Base-by-base conservation (phyloP, 805 yeast species). In the Sugiyamaella lignohabitans region DNA sequence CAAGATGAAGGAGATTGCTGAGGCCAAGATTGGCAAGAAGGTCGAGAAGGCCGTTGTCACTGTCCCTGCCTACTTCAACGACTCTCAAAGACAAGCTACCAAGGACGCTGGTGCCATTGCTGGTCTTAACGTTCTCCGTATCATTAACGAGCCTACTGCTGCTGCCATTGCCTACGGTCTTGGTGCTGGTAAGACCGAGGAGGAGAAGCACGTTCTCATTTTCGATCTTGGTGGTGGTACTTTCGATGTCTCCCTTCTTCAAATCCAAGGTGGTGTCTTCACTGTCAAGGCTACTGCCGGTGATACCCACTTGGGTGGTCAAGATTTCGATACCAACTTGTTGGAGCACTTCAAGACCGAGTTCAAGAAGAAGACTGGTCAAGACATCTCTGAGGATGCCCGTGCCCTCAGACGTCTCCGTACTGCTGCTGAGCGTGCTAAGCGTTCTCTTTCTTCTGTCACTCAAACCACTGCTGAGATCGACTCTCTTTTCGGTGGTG, bases 301-400 rank as follows among this genome's bases (percentile, higher is more conserved):
- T 87, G 96, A 89, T 77, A 89, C 98, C 62, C 98, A 89, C 75
- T 83, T 89, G 76, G 98, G 98, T 81, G 98, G 98, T 80, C 96
- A 89, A 79, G 98, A 89, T 76, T 89, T 89, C 73, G 98, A 89
- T 76, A 84, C 88, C 78, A 86, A 89, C 83, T 78, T 91, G 69
- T 84, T 89, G 60, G 91, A 81, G 73, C 87, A 80, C 79, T 91
- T 91, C 82, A 80, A 82, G 75, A 78, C 80, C 63, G 97, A 89
- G 68, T 91, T 91, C 87, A 80, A 83, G 80, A 86, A 88, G 82
- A 89, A 91, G 84, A 79, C 89, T 67, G 89, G 89, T 75, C 74
- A 77, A 68, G 97, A 91, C 74, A 80, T 91, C 70, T 80, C 95
- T 54, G 72, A 72, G 53, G 95, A 91, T 70, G 84, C 95, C 64